A percentile compares a stretch with the other conserved stretches of the same genome.
phyloP scores from a whole-genome alignment of 75 land plant genomes.

The Sequoiadendron giganteum region DNA sequence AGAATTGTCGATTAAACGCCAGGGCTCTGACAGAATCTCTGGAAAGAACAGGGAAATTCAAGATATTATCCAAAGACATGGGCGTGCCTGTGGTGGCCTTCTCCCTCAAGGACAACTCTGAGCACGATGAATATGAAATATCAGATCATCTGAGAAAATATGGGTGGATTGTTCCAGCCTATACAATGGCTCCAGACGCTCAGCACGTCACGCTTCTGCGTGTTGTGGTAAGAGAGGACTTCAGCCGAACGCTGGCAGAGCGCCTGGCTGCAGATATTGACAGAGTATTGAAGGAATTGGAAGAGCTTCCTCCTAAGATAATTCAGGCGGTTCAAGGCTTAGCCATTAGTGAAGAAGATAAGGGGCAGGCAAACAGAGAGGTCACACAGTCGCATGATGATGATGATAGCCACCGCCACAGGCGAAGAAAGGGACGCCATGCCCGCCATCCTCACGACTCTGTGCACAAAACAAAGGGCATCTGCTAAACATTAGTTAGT shows the following conservation, averaged over 20 bases:
- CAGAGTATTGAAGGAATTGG: conserved; percentile 24
- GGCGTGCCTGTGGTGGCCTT: conserved; percentile 60
- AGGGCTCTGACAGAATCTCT: conserved; percentile 25
- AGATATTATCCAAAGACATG: conserved; percentile 45
- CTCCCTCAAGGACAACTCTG: conserved; percentile 35
- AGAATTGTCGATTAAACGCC: conserved; percentile 41
- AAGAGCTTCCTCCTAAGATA: conserved; percentile 18
- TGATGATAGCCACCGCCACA: not conserved
- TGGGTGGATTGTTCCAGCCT: conserved; percentile 63
- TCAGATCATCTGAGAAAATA: conserved; percentile 35
- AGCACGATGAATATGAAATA: conserved; percentile 38
- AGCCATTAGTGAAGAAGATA: not conserved
- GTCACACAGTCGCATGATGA: not conserved
- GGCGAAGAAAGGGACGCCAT: not conserved
- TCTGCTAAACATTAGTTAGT: not conserved
- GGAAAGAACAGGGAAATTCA: conserved; percentile 38
- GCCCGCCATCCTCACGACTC: not conserved
- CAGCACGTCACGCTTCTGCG: conserved; percentile 40
- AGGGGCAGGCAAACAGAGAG: not conserved
- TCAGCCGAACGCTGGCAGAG: conserved; percentile 44
- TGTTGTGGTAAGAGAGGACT: conserved; percentile 57
- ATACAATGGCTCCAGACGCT: conserved; percentile 58
- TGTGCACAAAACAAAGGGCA: not conserved
- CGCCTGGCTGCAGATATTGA: conserved; percentile 29
- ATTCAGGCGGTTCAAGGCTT: not conserved